Base-by-base conservation (phyloP, 164 flowering plant genomes). In the Chloranthus sessilifolius region DNA sequence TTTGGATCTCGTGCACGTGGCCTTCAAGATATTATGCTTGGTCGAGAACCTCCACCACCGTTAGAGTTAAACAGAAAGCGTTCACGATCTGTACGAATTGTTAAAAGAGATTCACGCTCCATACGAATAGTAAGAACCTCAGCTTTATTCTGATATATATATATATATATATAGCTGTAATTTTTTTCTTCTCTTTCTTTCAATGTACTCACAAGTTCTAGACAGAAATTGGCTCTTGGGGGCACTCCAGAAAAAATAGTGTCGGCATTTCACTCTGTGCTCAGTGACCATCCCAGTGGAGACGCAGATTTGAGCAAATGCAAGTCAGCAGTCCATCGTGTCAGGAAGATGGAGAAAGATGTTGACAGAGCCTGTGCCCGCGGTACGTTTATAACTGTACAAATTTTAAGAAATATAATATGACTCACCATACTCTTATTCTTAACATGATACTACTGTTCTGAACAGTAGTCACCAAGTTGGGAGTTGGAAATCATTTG, bases 321-420 rank as follows among this genome's bases (percentile, higher is more conserved):
- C 80, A 83, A 82, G 60, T 64, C 87, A 34, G 71, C 85, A 11
- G 78, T 81, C 31, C 69, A 72, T 22, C 90, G 67, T 26, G 78
- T 88, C 53, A 73, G 74, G 55, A 92, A 79, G 73, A 79, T 83
- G 87, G 98, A 88, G 70, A 81, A 77, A 65, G 89, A 85, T 60
- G 77, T 85, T 60, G 81, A 83, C 5, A 39, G 31, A 50, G 87
- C 88, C 0, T 82, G 81, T 58, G n/a, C 59, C 12, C 77, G 39
- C 58, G 83, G 98, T 88, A 78, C 36, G 68, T 46, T 54, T 20
- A 47, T 9, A 36, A 10, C 34, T 34, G 7, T 36, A 28, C 23
- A 1, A 25, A 27, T 26, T 31, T 29, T 25, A 24, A n/a, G n/a
- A n/a, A n/a, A n/a, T n/a, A n/a, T n/a, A n/a, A n/a, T n/a, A n/a